Conservation (phyloP, 1,284 basidiomycete genomes). For the Ganoderma lingzhi region DNA sequence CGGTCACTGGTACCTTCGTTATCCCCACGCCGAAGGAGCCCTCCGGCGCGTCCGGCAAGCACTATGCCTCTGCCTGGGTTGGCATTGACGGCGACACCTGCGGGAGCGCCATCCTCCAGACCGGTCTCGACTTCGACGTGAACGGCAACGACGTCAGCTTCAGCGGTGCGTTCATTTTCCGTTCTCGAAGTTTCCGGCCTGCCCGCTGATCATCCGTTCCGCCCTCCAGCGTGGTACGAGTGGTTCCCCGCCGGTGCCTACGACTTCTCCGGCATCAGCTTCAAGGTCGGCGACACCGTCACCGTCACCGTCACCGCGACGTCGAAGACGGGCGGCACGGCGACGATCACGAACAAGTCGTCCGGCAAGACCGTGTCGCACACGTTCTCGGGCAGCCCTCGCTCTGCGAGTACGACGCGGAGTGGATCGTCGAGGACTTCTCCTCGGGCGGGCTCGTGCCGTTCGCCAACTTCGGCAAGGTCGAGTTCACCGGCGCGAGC, state of each 20-base stretch:
- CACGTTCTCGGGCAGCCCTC: conserved; percentile 40
- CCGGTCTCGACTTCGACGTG: conserved; percentile 43
- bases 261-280: conserved; percentile 44
- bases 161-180: conserved; percentile 13
- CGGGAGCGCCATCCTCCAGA: conserved; percentile 31
- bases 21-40: conserved; percentile 39
- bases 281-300: conserved; percentile 42
- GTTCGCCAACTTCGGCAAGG: conserved; percentile 47
- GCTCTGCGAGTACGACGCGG: conserved; percentile 43
- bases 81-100: conserved; percentile 33
- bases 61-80: conserved; percentile 39
- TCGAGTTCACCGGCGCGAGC: conserved; percentile 35
- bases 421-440: conserved; percentile 46
- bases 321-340: conserved; percentile 39
- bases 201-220: not conserved
- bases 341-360: conserved; percentile 40
- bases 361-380: conserved; percentile 40
- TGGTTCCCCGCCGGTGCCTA: conserved; percentile 47
- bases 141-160: conserved; percentile 33
- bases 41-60: conserved; percentile 34
- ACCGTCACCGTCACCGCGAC: conserved; percentile 41
- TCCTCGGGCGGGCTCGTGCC: conserved; percentile 42
- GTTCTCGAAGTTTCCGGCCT: not conserved
- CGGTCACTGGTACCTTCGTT: conserved; percentile 43
- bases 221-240: conserved; percentile 45